phyloP scores from a whole-genome alignment of 148 eudicot species.

The Nepenthes gracilis region DNA sequence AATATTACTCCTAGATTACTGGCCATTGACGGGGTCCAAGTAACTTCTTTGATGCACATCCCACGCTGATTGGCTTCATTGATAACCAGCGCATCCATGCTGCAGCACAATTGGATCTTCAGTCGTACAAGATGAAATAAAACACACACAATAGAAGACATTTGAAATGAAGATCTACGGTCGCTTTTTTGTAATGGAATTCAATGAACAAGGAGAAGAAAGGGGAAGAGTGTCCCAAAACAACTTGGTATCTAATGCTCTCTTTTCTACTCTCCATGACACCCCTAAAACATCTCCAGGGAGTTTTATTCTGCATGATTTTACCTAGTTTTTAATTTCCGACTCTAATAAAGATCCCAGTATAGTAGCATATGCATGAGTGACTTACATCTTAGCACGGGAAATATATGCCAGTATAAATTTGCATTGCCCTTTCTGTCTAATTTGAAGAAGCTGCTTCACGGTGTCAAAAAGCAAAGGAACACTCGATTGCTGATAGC shows the following conservation, averaged over 20 bases:
- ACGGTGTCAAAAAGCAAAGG: conserved; percentile 73
- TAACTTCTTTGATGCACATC: conserved; percentile 42
- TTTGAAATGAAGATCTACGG: not conserved
- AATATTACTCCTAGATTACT: conserved; percentile 50
- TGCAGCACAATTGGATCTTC: conserved; percentile 14
- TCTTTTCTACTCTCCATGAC: too few species aligned
- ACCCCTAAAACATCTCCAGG: too few species aligned
- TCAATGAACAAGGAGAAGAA: too few species aligned
- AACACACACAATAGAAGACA: not conserved
- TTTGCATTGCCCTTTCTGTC: conserved; percentile 41
- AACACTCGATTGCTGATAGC: conserved; percentile 82
- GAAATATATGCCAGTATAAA: conserved; percentile 82
- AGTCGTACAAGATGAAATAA: not conserved
- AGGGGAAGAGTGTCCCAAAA: too few species aligned
- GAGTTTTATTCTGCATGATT: too few species aligned
- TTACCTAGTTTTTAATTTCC: too few species aligned
- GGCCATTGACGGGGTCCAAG: conserved; percentile 46
- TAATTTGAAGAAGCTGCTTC: conserved; percentile 43
- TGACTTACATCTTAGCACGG: conserved; percentile 66
- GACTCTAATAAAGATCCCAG: not conserved
- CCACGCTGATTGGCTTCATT: conserved; percentile 61
- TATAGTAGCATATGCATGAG: not conserved
- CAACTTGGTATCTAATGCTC: too few species aligned
- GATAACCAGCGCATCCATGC: conserved; percentile 70
- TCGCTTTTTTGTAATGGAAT: too few species aligned